Evolutionary conservation across 768 basidiomycete species (phyloP).

Genomic region (Tephrocybe rancida): DNA sequence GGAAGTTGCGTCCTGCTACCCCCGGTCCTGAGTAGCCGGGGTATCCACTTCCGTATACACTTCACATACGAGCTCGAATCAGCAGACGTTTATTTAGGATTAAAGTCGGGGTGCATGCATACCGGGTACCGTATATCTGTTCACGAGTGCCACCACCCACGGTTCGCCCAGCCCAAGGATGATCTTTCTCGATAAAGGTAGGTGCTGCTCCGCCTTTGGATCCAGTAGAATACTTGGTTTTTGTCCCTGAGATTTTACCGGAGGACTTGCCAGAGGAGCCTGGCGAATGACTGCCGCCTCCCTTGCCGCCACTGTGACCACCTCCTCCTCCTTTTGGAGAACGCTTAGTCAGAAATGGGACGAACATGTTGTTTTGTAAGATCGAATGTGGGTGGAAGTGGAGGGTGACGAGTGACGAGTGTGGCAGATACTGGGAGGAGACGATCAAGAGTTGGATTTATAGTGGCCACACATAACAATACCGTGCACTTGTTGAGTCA

Average conservation of each 20-base stretch:
- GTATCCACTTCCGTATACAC: conserved; percentile 57
- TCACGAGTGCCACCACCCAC: conserved; percentile 46
- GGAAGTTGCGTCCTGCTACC: conserved; percentile 47
- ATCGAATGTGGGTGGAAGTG: too few species aligned
- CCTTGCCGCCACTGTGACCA: not conserved
- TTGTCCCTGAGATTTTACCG: conserved; percentile 1
- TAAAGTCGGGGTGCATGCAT: not conserved
- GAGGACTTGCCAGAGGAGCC: too few species aligned
- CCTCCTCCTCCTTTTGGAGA: not conserved
- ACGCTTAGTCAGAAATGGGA: not conserved
- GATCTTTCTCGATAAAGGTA: conserved; percentile 33
- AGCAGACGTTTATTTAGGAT: too few species aligned
- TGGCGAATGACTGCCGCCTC: too few species aligned
- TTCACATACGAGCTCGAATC: conserved; percentile 22
- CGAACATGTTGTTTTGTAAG: not conserved
- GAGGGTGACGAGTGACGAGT: too few species aligned
- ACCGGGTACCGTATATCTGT: conserved; percentile 42
- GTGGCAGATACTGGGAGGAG: too few species aligned
- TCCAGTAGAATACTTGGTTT: not conserved
- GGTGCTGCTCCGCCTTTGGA: conserved; percentile 21
- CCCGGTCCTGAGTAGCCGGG: conserved; percentile 40
- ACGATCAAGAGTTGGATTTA: too few species aligned
- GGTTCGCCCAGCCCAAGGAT: conserved; percentile 36
- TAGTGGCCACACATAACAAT: too few species aligned
- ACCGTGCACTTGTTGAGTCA: too few species aligned